Percentiles rank a stretch among this genome's conserved stretches.
phyloP scores from a whole-genome alignment of 768 basidiomycete genomes.

The Clitopilus passeckerianus region DNA sequence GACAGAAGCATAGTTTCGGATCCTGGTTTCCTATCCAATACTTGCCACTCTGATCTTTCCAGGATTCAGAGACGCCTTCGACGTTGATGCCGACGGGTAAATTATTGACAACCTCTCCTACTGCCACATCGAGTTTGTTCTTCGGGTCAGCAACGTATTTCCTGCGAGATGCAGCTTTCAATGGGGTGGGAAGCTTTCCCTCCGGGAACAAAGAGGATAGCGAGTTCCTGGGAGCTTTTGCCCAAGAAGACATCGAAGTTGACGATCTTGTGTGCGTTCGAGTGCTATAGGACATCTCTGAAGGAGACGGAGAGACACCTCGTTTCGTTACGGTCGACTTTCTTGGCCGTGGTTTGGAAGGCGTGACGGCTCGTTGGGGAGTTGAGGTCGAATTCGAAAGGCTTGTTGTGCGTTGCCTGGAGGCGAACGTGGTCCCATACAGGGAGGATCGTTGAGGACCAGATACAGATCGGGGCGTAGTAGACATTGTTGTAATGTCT shows the following conservation, averaged over 20 bases:
- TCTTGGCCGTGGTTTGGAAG: slow-evolving; percentile 38
- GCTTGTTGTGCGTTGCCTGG: slow-evolving; percentile 79
- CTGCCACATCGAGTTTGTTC: slow-evolving; percentile 87
- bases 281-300: slow-evolving; percentile 46
- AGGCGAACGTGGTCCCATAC: slow-evolving; percentile 68
- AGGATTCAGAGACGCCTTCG: slow-evolving; percentile 76
- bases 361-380: slow-evolving; percentile 25
- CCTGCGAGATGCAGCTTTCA: slow-evolving; percentile 35
- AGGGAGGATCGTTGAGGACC: slow-evolving; percentile 53
- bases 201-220: slow-evolving; percentile 36
- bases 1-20: slow-evolving; percentile 85
- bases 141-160: slow-evolving; percentile 88
- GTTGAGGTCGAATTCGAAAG: slow-evolving; percentile 35
- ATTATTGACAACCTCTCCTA: slow-evolving; percentile 88
- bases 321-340: slow-evolving; percentile 26
- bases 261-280: slow-evolving; percentile 34
- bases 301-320: slow-evolving; percentile 55
- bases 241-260: slow-evolving; percentile 56
- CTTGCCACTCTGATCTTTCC: slow-evolving; percentile 91
- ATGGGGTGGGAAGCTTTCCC: slow-evolving; percentile 38
- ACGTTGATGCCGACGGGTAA: slow-evolving; percentile 82
- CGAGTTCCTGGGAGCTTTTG: slow-evolving; percentile 64
- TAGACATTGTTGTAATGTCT: slow-evolving; percentile 43
- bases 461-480: slow-evolving; percentile 61
- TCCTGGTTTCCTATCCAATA: slow-evolving; percentile 96